Percentiles rank a stretch among this genome's conserved stretches.
Conservation (phyloP, 106 monocot species). For the Chionographis japonica region DNA sequence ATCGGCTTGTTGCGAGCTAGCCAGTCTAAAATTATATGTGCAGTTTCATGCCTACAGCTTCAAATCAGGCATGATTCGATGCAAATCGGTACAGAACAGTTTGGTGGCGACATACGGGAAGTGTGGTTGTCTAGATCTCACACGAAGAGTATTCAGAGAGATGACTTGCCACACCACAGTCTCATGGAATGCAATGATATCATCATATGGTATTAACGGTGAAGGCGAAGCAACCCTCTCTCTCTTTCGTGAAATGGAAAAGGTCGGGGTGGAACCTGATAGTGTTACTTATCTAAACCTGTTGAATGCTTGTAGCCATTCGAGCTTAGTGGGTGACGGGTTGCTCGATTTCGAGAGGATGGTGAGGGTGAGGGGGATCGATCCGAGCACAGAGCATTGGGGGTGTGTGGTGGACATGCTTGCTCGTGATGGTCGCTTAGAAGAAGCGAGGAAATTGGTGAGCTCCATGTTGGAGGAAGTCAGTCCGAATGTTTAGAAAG, state of each 20-base stretch:
- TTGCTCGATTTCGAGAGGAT: constrained; percentile 34
- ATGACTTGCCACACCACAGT: constrained; percentile 18
- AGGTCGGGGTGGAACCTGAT: constrained; percentile 22
- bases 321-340: constrained; percentile 39
- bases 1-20: constrained; percentile 20
- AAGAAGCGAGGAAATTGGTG: constrained; percentile 27
- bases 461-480: constrained; percentile 3
- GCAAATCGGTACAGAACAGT: constrained; percentile 25
- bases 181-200: constrained; percentile 50
- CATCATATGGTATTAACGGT: constrained; percentile 39
- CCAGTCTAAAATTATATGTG: constrained; percentile 19
- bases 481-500: constrained; percentile 23
- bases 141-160: constrained; percentile 26
- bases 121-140: constrained; percentile 22
- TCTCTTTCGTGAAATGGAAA: constrained; percentile 35
- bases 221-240: constrained; percentile 23
- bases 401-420: constrained; percentile 45
- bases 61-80: constrained; percentile 23
- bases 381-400: no score
- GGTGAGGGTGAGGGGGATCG: constrained; percentile 22
- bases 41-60: constrained; percentile 32
- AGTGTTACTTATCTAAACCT: constrained; percentile 31
- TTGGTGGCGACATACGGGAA: constrained; percentile 40
- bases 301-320: constrained; percentile 42
- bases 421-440: constrained; percentile 27